A percentile compares a stretch with the other conserved stretches of the same genome.
phyloP scores from a whole-genome alignment of 2,329 filamentous ascomycete genomes.

The Pseudogymnoascus sp. region DNA sequence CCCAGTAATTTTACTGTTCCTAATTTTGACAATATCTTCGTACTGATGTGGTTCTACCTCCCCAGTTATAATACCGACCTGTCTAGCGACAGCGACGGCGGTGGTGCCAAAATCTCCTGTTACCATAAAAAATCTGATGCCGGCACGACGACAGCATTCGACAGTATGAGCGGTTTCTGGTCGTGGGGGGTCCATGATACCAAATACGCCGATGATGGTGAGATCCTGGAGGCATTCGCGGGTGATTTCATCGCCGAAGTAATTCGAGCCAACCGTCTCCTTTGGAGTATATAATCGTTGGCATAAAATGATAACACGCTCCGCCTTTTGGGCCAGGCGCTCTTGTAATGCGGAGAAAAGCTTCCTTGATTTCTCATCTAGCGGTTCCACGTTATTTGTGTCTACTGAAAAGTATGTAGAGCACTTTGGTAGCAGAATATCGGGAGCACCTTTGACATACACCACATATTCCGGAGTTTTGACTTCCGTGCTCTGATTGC shows the following conservation, averaged over 20 bases:
- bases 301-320: not conserved
- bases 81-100: slow-evolving; percentile 60
- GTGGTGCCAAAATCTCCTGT: slow-evolving; percentile 74
- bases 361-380: not conserved
- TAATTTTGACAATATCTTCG: slow-evolving; percentile 24
- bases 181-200: slow-evolving; percentile 55
- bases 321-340: not conserved
- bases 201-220: slow-evolving; percentile 56
- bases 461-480: slow-evolving; percentile 45
- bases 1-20: not conserved
- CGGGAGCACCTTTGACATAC: slow-evolving; percentile 69
- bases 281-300: not conserved
- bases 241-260: not conserved
- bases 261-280: slow-evolving; percentile 2
- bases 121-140: slow-evolving; percentile 68
- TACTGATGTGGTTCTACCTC: slow-evolving; percentile 30
- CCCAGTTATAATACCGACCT: slow-evolving; percentile 60
- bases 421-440: slow-evolving; percentile 59
- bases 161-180: slow-evolving; percentile 50
- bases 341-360: slow-evolving; percentile 33
- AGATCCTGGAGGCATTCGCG: slow-evolving; percentile 26
- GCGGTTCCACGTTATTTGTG: slow-evolving; percentile 13
- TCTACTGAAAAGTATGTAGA: slow-evolving; percentile 40
- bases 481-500: slow-evolving; percentile 12
- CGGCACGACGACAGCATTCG: slow-evolving; percentile 55